Percentiles rank a stretch among this genome's conserved stretches.
Evolutionary conservation across 2,329 filamentous ascomycete genomes (phyloP).

Genomic region (Bipolaris cookei): DNA sequence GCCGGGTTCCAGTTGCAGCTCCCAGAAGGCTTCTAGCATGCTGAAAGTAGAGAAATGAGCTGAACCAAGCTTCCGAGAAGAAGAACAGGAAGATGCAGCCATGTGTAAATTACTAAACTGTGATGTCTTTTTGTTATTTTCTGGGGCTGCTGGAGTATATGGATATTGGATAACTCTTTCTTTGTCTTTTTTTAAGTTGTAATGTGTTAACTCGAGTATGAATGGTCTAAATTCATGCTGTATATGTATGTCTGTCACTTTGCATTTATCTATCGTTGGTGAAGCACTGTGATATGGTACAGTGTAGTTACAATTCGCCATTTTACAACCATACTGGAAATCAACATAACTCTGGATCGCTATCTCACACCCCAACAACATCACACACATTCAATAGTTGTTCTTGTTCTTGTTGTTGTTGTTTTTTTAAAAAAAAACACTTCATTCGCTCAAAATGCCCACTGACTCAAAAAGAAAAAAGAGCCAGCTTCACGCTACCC

Average conservation of each 20-base stretch:
- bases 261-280: not conserved
- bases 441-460: too few species aligned
- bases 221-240: not conserved
- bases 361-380: too few species aligned
- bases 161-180: conserved; percentile 20
- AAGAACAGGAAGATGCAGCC: not conserved
- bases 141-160: conserved; percentile 5
- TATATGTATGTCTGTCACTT: not conserved
- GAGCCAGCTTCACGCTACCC: too few species aligned
- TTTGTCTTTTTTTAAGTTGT: not conserved
- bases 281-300: too few species aligned
- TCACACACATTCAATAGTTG: too few species aligned
- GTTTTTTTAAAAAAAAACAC: too few species aligned
- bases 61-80: too few species aligned
- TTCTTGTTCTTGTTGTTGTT: too few species aligned
- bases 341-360: too few species aligned
- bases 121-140: not conserved
- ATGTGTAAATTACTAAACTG: not conserved
- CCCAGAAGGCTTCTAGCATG: conserved; percentile 37
- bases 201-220: not conserved
- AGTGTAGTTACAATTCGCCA: too few species aligned
- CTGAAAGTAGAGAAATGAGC: not conserved
- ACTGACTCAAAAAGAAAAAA: too few species aligned
- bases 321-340: too few species aligned
- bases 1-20: conserved; percentile 43